Conservation (phyloP, 306 rosid species). For the Chamaecrista fasciculata region DNA sequence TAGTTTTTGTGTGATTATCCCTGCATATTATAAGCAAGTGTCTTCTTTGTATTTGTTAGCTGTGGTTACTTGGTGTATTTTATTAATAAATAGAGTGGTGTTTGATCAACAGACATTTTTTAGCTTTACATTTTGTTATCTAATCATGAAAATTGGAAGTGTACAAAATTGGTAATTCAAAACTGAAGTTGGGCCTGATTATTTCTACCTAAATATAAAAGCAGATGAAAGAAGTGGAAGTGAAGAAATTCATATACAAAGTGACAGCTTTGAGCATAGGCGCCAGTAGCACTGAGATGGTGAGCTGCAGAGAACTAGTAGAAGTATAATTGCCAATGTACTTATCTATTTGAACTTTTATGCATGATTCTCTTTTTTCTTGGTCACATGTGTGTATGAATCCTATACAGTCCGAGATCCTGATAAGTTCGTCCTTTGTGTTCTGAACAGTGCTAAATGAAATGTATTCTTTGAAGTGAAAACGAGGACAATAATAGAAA, state of each 20-base stretch:
- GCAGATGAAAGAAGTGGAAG: neutral
- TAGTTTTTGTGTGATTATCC: constrained; percentile 45
- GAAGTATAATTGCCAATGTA: neutral
- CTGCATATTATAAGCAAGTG: constrained; percentile 32
- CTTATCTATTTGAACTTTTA: neutral
- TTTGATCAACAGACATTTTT: neutral
- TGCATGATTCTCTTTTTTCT: constrained; percentile 14
- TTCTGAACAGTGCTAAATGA: neutral
- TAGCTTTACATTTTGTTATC: constrained; percentile 2
- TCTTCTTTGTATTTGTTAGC: constrained; percentile 21
- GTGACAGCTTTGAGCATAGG: neutral
- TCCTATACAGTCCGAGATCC: constrained; percentile 59
- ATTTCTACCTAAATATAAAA: neutral
- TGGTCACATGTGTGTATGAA: constrained; percentile 44
- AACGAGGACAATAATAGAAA: no score
- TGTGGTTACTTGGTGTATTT: constrained; percentile 29
- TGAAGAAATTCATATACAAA: neutral
- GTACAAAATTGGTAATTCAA: neutral
- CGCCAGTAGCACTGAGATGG: neutral
- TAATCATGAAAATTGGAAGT: neutral
- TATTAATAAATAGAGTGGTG: constrained; percentile 10
- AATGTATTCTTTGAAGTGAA: constrained; percentile 12
- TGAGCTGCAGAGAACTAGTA: neutral
- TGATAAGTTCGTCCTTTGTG: constrained; percentile 34
- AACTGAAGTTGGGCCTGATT: neutral